Evolutionary conservation across 192 early-diverging fungal genomes (phyloP).

Genomic region (Backusella psychrophila): DNA sequence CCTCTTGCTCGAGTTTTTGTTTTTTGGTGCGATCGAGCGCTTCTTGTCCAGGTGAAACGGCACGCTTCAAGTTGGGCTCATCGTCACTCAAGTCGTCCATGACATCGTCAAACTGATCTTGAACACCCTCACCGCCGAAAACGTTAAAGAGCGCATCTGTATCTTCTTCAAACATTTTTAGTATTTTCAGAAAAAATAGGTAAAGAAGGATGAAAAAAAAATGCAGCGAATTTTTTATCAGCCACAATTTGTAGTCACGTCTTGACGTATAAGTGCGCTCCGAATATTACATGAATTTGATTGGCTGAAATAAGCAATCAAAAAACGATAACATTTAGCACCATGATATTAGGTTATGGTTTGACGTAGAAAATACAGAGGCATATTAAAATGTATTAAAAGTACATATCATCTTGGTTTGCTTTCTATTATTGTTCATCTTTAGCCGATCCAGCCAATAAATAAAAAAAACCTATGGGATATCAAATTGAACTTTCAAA

Average conservation of each 20-base stretch:
- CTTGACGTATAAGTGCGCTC: too few species aligned
- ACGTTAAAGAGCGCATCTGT: conserved; percentile 31
- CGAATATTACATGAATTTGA: neutral
- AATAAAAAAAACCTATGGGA: too few species aligned
- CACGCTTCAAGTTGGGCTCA: neutral
- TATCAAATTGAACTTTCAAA: too few species aligned
- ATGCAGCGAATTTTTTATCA: neutral
- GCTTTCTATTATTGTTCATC: too few species aligned
- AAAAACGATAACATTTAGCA: too few species aligned
- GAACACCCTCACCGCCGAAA: conserved; percentile 7
- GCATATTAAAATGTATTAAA: too few species aligned
- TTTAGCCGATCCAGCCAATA: too few species aligned
- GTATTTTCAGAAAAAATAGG: neutral
- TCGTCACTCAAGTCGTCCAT: neutral
- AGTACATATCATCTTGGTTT: too few species aligned
- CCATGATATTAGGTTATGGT: too few species aligned
- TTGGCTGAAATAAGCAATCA: neutral
- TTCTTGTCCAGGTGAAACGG: neutral
- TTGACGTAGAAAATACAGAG: too few species aligned
- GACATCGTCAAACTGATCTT: conserved; percentile 16
- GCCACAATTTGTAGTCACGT: neutral
- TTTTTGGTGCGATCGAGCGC: conserved; percentile 6
- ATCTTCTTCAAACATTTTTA: conserved; percentile 35
- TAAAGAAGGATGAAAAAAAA: neutral
- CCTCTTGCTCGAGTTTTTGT: neutral